Evolutionary conservation across 208 protist genomes (phyloP), one percentile per base, ranked within the genome.

Genomic region (Phytomonas francai): DNA sequence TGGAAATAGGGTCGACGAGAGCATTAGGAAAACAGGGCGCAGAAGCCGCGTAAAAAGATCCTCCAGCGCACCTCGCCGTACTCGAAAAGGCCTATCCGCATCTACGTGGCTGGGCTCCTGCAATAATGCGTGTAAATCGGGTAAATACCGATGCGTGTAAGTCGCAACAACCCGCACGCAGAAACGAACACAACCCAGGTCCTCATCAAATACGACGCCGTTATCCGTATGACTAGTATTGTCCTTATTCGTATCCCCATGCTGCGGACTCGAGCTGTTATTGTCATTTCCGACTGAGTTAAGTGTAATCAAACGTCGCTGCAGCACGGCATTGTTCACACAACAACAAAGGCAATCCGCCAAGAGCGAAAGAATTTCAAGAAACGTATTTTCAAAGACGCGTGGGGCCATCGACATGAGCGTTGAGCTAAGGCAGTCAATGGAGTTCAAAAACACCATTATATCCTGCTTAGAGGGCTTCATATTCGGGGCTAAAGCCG

Each of bases 121-220:
- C 68, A 71, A 71, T 57, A 63, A 66, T 3, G 67, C 29, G 3
- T 62, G 36, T 1, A 88, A 36, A 27, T 79, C 36, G 60, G 72
- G 60, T 68, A 91, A 77, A 72, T 88, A 93, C 68, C 88, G 89
- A 70, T 96, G 88, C 16, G 84, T 76, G 72, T 93, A 92, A 22
- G 86, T 89, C 0, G 91, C 85, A 7, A 94, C 83, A 0, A 94
- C 86, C 31, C 88, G 88, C 58, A 92, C 87, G 51, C 80, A 79
- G 72, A 93, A 96, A 33, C 91, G 85, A 31, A 93, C 80, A 71
- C 88, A 79, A 58, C 91, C 81, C 32, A 96, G 74, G 54, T 96
- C 88, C 45, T 96, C 88, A 60, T 84, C 87, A 51, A 91, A 82
- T 16, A 93, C 70, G 30, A 73, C 11, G 16, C 30, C 30, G 11